Evolutionary conservation across 345 rosid genomes (phyloP), one percentile per base, ranked within the genome.

Genomic region (Syzygium grande): DNA sequence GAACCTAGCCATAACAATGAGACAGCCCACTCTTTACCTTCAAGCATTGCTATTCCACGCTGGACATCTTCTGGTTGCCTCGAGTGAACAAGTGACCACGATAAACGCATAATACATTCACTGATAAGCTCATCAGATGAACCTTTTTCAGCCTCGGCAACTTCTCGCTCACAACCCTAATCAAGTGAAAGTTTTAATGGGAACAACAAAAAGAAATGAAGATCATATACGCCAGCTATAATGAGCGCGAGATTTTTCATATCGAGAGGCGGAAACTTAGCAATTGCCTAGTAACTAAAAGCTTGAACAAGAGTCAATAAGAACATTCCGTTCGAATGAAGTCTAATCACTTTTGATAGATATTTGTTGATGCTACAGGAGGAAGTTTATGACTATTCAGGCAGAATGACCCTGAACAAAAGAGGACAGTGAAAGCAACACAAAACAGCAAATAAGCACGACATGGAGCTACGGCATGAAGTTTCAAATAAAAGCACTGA

Each of bases 51-150:
- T 63, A 95, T 92, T 29, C 98, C 98, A 41, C 98, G 98, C 84
- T 95, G 98, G 30, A 94, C 92, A 89, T 95, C 96, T 38, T 87
- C 95, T 3, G 92, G 85, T 38, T 85, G 89, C 87, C 93, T 93
- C 8, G 98, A 95, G 89, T 96, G 98, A 91, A 95, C 95, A 86
- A 96, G 97, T 90, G 98, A 93, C 98, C 98, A 96, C 11, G 98
- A 96, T 51, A 96, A 89, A 43, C 96, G 92, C 94, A 94, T 94
- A 41, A 95, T 88, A 90, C 95, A 92, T 86, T 94, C 95, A 59
- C 88, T 92, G 89, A 89, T 88, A 85, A 91, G 87, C 89, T 93
- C 94, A 85, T 89, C 94, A 61, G 93, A 91, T 58, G 90, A 88
- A 25, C 90, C 92, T 86, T 91, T 92, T 79, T 91, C 92, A 61